These are phyloP conservation scores for Lentinula boryana DNA, from an alignment of 768 basidiomycete species.

Conservation along the genomic window DNA sequence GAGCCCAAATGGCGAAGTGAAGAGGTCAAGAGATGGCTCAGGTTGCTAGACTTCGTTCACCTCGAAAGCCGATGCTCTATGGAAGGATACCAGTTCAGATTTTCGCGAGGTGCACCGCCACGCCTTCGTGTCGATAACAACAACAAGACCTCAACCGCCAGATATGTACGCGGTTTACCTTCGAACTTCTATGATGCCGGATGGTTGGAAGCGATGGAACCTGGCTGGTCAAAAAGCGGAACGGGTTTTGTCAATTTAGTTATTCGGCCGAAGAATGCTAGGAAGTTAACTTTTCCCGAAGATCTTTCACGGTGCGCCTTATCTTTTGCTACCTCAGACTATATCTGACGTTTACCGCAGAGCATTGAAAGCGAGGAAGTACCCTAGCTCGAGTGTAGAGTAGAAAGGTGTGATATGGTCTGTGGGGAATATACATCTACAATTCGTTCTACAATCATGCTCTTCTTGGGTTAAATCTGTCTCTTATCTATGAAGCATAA, in stretches of 20 bases:
- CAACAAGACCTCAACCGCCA: background rate
- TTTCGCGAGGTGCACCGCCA: background rate
- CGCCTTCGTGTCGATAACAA: background rate
- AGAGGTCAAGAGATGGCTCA: background rate
- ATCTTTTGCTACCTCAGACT: no score
- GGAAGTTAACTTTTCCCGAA: background rate
- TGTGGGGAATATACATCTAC: no score
- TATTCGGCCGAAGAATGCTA: background rate
- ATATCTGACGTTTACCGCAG: no score
- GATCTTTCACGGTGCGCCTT: background rate
- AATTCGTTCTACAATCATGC: no score
- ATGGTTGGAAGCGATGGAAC: background rate
- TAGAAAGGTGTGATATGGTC: no score
- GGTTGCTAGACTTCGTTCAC: background rate
- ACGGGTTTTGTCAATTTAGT: background rate
- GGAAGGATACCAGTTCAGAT: background rate
- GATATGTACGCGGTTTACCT: background rate
- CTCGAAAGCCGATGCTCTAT: background rate
- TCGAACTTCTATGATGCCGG: background rate
- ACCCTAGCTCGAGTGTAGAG: no score
- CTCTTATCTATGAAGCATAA: no score
- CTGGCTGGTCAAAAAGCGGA: background rate
- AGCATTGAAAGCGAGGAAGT: no score
- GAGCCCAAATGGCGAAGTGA: background rate
- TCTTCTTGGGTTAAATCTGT: no score